phyloP scores from a whole-genome alignment of 2,329 filamentous ascomycete species.

The Colletotrichum chlorophyti region DNA sequence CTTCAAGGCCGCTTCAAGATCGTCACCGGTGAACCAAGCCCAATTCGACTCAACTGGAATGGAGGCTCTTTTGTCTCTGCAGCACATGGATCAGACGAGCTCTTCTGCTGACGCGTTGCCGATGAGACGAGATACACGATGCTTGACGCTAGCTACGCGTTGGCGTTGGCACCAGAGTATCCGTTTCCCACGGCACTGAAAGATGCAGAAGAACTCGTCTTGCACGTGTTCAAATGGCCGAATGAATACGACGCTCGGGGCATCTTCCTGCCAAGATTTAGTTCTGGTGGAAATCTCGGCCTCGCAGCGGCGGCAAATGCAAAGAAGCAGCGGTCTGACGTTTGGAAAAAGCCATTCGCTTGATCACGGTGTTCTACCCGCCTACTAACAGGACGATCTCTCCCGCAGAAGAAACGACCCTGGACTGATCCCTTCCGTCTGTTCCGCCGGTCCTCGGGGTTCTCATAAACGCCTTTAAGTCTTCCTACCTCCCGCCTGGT shows the following conservation, averaged over 20 bases:
- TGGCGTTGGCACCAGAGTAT: not conserved
- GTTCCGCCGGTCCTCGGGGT: not conserved
- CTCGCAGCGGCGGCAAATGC: not conserved
- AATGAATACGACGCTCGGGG: not conserved
- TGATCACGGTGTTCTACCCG: not conserved
- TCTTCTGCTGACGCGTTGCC: not conserved
- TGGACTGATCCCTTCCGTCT: not conserved
- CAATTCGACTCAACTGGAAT: not conserved
- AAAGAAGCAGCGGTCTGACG: not conserved
- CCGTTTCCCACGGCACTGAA: not conserved
- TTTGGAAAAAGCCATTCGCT: not conserved
- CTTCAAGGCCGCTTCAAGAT: not conserved
- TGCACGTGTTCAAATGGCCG: not conserved
- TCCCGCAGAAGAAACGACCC: not conserved
- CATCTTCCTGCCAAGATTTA: not conserved
- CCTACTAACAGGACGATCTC: not conserved
- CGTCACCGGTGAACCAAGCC: not conserved
- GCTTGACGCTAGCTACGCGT: conserved; percentile 4
- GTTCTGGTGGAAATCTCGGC: not conserved
- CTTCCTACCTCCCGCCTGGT: not conserved
- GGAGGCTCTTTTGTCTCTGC: conserved; percentile 3
- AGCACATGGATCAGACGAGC: not conserved
- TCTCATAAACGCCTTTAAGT: not conserved
- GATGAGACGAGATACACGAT: not conserved
- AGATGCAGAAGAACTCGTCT: not conserved